Evolutionary conservation across 139 green algal species (phyloP), one percentile per base, ranked within the genome.

Genomic region (Trebouxia sp.): DNA sequence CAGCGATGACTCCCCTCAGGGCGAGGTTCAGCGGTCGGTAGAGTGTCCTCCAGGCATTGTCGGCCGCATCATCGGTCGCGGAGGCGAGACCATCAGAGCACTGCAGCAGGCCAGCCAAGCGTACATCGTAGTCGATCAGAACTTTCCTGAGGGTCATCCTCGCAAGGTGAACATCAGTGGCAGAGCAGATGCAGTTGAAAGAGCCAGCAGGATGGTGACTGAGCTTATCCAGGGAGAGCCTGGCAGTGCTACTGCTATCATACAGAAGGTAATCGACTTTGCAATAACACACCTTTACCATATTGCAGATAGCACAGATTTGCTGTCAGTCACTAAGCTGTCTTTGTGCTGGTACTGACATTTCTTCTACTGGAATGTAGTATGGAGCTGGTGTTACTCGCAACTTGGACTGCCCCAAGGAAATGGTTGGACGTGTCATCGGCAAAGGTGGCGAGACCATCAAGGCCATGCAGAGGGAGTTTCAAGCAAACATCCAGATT

Each of bases 31-130:
- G 7, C 65, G 75, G 35, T 65, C 43, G 12, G 48, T 97, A 17
- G 85, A 92, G 8, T 98, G 95, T 85, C 94, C 94, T 0, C 83
- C 80, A 0, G 86, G 85, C 53, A 90, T 97, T 53, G 96, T 99
- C 24, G 96, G 96, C 26, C 86, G 96, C 69, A 93, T 99, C 65
- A 99, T 99, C 74, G 96, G 96, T 6, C 87, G 94, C 7, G 94
- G 92, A 8, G 96, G 96, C 4, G 95, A 99, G 88, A 99, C 96
- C n/a, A 99, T 99, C 87, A 90, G 96, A 56, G 90, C 88, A 24
- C 88, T 99, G 87, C 96, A 99, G 91, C 87, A 90, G 17, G 91
- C 90, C 53, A 96, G 90, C 51, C 90, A 92, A n/a, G 92, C 92
- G 0, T 87, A 95, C 83, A 97, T 98, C 74, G 65, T 90, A 6